Percentiles rank a stretch among this genome's conserved stretches.
phyloP scores from a whole-genome alignment of 1,139 yeast genomes.

The Meyerozyma carpophila region DNA sequence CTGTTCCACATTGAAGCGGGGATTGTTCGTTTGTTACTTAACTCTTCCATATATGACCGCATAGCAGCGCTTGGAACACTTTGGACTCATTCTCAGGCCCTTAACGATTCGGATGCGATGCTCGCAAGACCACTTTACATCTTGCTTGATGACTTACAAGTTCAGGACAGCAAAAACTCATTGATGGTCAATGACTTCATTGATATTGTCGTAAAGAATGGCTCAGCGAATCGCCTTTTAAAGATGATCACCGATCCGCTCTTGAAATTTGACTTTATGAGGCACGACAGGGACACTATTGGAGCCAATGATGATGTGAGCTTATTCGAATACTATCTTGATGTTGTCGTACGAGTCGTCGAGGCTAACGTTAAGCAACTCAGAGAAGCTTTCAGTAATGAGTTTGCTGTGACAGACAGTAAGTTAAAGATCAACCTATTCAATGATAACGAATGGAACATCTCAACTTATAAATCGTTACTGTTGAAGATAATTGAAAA shows the following conservation, averaged over 20 bases:
- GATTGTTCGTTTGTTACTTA: constrained; percentile 41
- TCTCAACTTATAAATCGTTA: constrained; percentile 60
- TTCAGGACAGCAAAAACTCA: constrained; percentile 33
- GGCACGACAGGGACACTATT: constrained; percentile 9
- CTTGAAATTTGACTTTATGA: constrained; percentile 32
- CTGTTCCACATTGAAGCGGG: constrained; percentile 56
- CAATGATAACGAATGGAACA: constrained; percentile 41
- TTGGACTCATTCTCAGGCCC: constrained; percentile 53
- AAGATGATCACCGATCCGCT: constrained; percentile 51
- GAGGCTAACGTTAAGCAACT: constrained; percentile 36
- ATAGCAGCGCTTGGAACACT: constrained; percentile 47
- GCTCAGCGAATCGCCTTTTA: constrained; percentile 56
- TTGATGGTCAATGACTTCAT: constrained; percentile 56
- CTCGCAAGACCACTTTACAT: constrained; percentile 64
- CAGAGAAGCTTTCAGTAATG: constrained; percentile 45
- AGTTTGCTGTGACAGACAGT: constrained; percentile 50
- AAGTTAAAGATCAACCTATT: constrained; percentile 32
- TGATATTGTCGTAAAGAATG: constrained; percentile 42
- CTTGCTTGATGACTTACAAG: constrained; percentile 56
- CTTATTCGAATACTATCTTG: constrained; percentile 53
- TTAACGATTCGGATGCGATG: constrained; percentile 40
- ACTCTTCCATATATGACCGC: constrained; percentile 30
- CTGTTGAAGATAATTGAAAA: constrained; percentile 42
- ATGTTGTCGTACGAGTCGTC: constrained; percentile 47
- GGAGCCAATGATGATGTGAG: constrained; percentile 48